Evolutionary conservation across 2,329 filamentous ascomycete species (phyloP), one percentile per base, ranked within the genome.

Genomic region (Talaromyces sp.): DNA sequence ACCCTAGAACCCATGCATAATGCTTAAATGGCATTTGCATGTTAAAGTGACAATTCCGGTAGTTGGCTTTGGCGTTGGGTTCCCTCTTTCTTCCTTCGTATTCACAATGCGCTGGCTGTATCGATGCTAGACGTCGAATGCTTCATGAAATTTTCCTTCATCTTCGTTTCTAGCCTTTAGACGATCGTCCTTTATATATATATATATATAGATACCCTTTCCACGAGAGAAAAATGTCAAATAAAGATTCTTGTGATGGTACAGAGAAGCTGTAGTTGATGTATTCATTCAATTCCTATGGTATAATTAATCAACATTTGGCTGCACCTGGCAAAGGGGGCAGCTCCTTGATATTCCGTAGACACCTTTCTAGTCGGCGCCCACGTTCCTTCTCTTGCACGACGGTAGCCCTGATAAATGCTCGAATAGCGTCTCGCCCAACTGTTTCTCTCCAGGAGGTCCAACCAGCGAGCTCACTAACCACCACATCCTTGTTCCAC

Each of bases 401-500:
- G 29, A 98, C 82, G 85, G 93, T 93, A 36, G 87, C 87, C 72
- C 84, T 86, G 19, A 91, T 94, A 70, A 96, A 86, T 56, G 92
- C 88, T 69, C 85, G 87, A 67, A 97, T 86, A 31, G 92, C 91
- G 66, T 86, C 86, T 67, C 88, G 83, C 1, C 91, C 93, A 79
- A 91, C 88, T 72, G 86, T 87, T 70, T 92, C 91, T 73, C 96
- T 88, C 80, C 93, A 87, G 47, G 96, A 92, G 73, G 97, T 93
- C 92, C 95, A 99, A 17, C 91, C 93, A 0, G 95, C 95, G 64
- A 99, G 78, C 79, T 99, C 95, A 1, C 88, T 85, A 6, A 96
- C 94, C 27, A 98, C 94, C 15, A 94, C 92, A 77, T 96, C 92
- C 79, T 97, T 94, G 58, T 93, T 97, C 77, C 95, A 97, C 59